Conservation (phyloP, 345 rosid species). For the Orychophragmus violaceus region DNA sequence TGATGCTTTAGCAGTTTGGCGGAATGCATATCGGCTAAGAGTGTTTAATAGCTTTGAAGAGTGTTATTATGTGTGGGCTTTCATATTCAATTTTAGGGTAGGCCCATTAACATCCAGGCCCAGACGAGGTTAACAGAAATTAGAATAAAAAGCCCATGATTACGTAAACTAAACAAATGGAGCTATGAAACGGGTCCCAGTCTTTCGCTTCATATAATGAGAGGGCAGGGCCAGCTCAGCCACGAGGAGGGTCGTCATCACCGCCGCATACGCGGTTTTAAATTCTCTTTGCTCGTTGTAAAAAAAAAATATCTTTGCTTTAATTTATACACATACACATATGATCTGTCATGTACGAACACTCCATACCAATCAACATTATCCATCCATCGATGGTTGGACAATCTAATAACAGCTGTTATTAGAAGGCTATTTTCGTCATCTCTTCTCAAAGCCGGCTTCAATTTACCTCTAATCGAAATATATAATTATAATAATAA, state of each 20-base stretch:
- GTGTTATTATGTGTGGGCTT: no score
- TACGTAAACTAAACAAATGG: background rate
- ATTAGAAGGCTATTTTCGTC: background rate
- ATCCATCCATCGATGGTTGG: slow-evolving; percentile 3
- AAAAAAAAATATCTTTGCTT: no score
- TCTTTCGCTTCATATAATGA: background rate
- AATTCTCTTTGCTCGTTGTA: background rate
- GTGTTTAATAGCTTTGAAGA: no score
- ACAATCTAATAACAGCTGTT: slow-evolving; percentile 20
- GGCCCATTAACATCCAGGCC: background rate
- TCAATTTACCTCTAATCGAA: background rate
- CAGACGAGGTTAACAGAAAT: background rate
- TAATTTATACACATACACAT: background rate
- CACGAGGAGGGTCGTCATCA: slow-evolving; percentile 16
- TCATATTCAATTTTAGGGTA: background rate
- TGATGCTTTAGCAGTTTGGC: no score
- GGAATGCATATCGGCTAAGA: no score
- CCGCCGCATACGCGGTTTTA: background rate
- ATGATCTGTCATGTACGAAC: slow-evolving; percentile 19
- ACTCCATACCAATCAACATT: background rate
- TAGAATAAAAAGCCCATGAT: slow-evolving; percentile 1
- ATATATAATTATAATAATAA: background rate
- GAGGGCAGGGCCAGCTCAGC: slow-evolving; percentile 17
- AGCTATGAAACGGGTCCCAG: background rate
- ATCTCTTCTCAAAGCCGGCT: slow-evolving; percentile 9